Evolutionary conservation across 2,329 filamentous ascomycete genomes (phyloP), one percentile per base, ranked within the genome.

Genomic region (Daldinia sp.): DNA sequence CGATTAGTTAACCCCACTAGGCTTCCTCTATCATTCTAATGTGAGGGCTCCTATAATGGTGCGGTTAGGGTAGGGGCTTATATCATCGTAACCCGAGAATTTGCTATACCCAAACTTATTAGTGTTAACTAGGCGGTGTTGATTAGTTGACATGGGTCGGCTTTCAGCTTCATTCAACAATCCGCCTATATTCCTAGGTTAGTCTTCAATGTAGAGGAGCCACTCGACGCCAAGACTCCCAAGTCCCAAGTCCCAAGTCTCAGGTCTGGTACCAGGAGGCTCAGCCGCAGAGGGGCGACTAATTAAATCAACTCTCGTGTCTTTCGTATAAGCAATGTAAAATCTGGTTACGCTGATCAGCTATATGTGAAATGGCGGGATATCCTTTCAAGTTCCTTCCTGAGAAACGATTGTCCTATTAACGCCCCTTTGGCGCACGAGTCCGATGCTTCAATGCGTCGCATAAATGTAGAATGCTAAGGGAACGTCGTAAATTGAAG

Each of bases 261-360:
- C 35, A 27, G 19, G 25, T 54, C 45, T 43, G 19, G 39, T 34
- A 47, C 13, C 25, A 30, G 13, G 19, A 32, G 19, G 10, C 37
- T 64, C 57, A 61, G 61, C 61, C 52, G 56, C 56, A 58, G 25
- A 49, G 11, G 53, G 29, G 49, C 15, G 48, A 17, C 45, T 6
- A 48, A 45, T 45, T 13, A 6, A 19, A 19, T 29, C 45, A 30
- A 29, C 10, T 13, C 45, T 48, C 10, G 15, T 17, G 5, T 32
- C n/a, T 48, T 9, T 48, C 43, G 43, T 21, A 48, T 48, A 13
- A 30, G 25, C 27, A 30, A 48, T 48, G 17, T 48, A 19, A 27
- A 9, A 17, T 7, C 2, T 19, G n/a, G 21, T 3, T 30, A 11
- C 4, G 8, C 8, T 19, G 25, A 17, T 13, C n/a, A 2, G 8